Conservation (phyloP, 805 yeast species). For the Blastobotrys peoriensis region DNA sequence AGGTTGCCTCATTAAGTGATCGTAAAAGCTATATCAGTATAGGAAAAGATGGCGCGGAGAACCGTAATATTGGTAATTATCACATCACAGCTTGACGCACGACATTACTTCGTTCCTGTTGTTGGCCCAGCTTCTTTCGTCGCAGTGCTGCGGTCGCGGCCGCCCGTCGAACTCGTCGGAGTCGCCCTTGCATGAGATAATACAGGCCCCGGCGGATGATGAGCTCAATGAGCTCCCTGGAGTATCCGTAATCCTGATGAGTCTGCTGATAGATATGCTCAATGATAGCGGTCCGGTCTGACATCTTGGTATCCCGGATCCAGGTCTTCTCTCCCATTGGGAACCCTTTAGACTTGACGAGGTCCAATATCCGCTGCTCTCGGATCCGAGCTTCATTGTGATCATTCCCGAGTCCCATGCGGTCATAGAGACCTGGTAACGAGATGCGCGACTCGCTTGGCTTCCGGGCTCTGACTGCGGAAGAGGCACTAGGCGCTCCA, state of each 20-base stretch:
- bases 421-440: conserved; percentile 30
- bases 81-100: neutral
- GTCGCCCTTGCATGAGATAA: conserved; percentile 69
- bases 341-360: conserved; percentile 51
- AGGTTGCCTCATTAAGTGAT: too few species aligned
- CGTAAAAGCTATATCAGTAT: too few species aligned
- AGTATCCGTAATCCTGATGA: conserved; percentile 45
- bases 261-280: conserved; percentile 45
- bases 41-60: too few species aligned
- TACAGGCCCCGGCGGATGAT: conserved; percentile 78
- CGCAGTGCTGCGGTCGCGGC: conserved; percentile 2
- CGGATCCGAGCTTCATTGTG: conserved; percentile 33
- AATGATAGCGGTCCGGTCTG: conserved; percentile 45
- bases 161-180: conserved; percentile 57
- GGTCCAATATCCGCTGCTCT: conserved; percentile 33
- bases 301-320: conserved; percentile 68
- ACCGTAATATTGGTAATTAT: too few species aligned
- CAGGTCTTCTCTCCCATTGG: conserved; percentile 75
- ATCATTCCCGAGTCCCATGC: conserved; percentile 34
- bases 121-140: conserved; percentile 2
- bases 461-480: conserved; percentile 12
- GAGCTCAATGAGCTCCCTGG: conserved; percentile 53
- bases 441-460: conserved; percentile 35
- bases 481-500: neutral
- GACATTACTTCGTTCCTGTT: neutral